These are phyloP conservation scores for Leccinum broughii DNA, from an alignment of 768 basidiomycete genomes.

Conservation along the genomic window DNA sequence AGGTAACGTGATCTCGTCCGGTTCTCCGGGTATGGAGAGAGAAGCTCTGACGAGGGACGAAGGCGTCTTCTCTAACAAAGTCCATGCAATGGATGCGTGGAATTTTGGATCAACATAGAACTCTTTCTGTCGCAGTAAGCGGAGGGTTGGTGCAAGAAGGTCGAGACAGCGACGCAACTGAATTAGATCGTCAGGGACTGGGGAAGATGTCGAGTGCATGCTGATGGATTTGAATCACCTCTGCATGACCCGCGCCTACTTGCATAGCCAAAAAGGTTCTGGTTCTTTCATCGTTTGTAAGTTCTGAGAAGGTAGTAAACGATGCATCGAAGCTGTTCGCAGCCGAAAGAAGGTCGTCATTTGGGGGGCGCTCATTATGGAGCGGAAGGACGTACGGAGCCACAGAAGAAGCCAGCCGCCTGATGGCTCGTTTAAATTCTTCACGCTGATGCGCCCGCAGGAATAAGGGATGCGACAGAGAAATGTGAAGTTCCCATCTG, in stretches of 20 bases:
- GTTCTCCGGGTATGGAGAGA: not conserved
- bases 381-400: conserved; percentile 42
- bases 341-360: conserved; percentile 10
- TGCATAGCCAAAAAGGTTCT: conserved; percentile 81
- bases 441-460: conserved; percentile 79
- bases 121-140: conserved; percentile 64
- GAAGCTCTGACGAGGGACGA: conserved; percentile 9
- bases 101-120: conserved; percentile 84
- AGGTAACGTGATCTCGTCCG: conserved; percentile 3
- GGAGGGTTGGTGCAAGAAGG: conserved; percentile 58
- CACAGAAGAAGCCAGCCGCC: conserved; percentile 45
- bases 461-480: conserved; percentile 80
- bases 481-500: conserved; percentile 69
- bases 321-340: conserved; percentile 64
- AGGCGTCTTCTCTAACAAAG: conserved; percentile 49
- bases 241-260: conserved; percentile 77
- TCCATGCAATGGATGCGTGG: conserved; percentile 90
- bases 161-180: conserved; percentile 62
- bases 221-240: conserved; percentile 47
- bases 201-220: not conserved
- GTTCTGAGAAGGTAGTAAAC: conserved; percentile 67
- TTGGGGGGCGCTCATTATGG: conserved; percentile 5
- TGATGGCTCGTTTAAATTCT: conserved; percentile 65
- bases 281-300: conserved; percentile 79
- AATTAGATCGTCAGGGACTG: conserved; percentile 21